These are phyloP conservation scores for Pogostemon cablin DNA, from an alignment of 257 asterid species.

Conservation along the genomic window DNA sequence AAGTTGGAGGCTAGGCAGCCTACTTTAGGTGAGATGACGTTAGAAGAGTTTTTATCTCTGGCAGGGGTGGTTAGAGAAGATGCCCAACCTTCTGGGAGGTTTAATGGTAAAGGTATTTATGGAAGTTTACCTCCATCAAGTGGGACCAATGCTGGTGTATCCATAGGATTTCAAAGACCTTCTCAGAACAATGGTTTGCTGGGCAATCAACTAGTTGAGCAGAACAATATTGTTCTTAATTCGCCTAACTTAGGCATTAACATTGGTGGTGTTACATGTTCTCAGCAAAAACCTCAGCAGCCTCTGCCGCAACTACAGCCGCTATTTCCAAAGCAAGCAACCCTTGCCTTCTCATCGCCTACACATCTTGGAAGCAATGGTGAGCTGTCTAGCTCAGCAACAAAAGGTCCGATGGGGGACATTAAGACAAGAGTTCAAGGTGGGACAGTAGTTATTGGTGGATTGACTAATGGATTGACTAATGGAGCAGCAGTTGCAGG, in stretches of 20 bases:
- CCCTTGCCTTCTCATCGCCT: constrained; percentile 63
- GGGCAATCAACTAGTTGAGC: constrained; percentile 48
- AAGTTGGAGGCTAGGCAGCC: constrained; percentile 60
- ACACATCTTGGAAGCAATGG: constrained; percentile 47
- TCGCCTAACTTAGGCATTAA: constrained; percentile 49
- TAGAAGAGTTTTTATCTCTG: constrained; percentile 73
- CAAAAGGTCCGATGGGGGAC: constrained; percentile 47
- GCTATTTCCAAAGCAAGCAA: constrained; percentile 74
- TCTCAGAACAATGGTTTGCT: constrained; percentile 42
- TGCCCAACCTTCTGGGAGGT: constrained; percentile 44
- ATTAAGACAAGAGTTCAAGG: constrained; percentile 43
- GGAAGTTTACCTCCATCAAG: constrained; percentile 41
- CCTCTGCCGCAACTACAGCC: constrained; percentile 57
- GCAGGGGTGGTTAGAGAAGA: constrained; percentile 94
- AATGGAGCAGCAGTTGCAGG: constrained; percentile 52
- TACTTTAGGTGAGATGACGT: constrained; percentile 79
- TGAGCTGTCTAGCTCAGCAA: constrained; percentile 50
- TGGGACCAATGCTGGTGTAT: constrained; percentile 41
- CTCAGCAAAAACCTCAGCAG: constrained; percentile 43
- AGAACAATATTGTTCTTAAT: constrained; percentile 40
- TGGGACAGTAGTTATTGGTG: constrained; percentile 49
- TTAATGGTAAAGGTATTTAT: constrained; percentile 40
- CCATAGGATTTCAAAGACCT: constrained; percentile 60
- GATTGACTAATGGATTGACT: constrained; percentile 48
- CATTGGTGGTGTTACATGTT: constrained; percentile 39